Evolutionary conservation across 73 alveolate genomes (phyloP), one percentile per base, ranked within the genome.

Genomic region (Paramecium sexaurelia): DNA sequence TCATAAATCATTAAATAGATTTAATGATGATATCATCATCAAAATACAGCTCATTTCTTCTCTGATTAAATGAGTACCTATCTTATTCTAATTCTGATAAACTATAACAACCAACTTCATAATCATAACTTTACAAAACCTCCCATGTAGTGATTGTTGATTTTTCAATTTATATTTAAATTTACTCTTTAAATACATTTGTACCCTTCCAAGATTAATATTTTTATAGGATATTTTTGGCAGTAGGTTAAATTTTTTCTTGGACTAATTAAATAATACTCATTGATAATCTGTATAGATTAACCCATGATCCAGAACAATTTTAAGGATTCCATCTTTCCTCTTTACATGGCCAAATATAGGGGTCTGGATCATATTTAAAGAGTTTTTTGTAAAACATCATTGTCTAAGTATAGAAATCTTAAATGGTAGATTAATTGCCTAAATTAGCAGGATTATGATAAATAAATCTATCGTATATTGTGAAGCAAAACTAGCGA

Each of bases 361-460:
- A 33, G 15, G 87, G 22, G 5, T 73, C 55, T 4, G 87, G 66
- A 6, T 27, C 36, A 15, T 73, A 33, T 20, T 36, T 22, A 39
- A 73, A 73, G 7, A 36, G 5, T 36, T 37, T 19, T 73, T 36
- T 22, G 13, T 73, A 73, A 39, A 73, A 39, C 13, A 27, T 1
- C 13, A 73, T 33, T 15, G 87, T 73, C 15, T 22, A 8, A 10
- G 29, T 9, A 73, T 73, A 73, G 26, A 36, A 36, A n/a, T 73
- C 29, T 73, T 39, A 13, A 17, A 73, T 7, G n/a, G 33, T 37
- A 10, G 1, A 9, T 19, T 73, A 36, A 20, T 73, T 39, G 11
- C 61, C 87, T 19, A 33, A 73, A n/a, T 73, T 39, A 33, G 87
- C 32, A 36, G 87, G 87, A 73, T 39, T 33, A 73, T 73, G 87